Conservation (phyloP, 2,329 filamentous ascomycete species). For the Aureobasidium sp. region DNA sequence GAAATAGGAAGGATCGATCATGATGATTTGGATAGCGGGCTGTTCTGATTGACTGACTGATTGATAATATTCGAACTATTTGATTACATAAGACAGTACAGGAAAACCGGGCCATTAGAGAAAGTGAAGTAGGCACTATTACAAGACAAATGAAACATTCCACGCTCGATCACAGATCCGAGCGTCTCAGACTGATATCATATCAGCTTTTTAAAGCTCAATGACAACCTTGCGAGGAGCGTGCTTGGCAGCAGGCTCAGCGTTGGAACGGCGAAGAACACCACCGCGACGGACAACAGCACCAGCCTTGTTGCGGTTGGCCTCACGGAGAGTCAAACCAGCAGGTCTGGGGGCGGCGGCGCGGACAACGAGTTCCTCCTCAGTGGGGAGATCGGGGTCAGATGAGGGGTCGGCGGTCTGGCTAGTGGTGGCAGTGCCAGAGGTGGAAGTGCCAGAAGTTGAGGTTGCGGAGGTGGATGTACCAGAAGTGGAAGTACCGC, state of each 20-base stretch:
- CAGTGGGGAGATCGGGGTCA: neutral
- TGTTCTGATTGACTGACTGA: no score
- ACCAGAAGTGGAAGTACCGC: neutral
- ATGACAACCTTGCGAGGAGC: slow-evolving; percentile 3
- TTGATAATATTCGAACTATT: no score
- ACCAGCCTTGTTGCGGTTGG: neutral
- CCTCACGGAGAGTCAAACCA: neutral
- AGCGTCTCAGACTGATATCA: neutral
- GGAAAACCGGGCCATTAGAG: no score
- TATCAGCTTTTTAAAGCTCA: neutral
- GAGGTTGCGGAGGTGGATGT: neutral
- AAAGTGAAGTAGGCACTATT: no score
- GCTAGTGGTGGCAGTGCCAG: neutral
- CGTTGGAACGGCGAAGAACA: slow-evolving; percentile 13
- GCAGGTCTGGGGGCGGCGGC: neutral
- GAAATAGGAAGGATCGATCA: no score
- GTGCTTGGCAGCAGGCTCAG: slow-evolving; percentile 7
- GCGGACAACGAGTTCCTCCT: neutral
- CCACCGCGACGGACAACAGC: slow-evolving; percentile 7
- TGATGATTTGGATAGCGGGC: no score
- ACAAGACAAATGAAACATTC: neutral
- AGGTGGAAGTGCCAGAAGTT: slow-evolving; percentile 4
- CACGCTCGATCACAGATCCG: neutral
- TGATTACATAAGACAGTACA: no score
- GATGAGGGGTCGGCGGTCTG: slow-evolving; percentile 5